Base-by-base conservation (phyloP, 257 asterid species). In the Voacanga thouarsii region DNA sequence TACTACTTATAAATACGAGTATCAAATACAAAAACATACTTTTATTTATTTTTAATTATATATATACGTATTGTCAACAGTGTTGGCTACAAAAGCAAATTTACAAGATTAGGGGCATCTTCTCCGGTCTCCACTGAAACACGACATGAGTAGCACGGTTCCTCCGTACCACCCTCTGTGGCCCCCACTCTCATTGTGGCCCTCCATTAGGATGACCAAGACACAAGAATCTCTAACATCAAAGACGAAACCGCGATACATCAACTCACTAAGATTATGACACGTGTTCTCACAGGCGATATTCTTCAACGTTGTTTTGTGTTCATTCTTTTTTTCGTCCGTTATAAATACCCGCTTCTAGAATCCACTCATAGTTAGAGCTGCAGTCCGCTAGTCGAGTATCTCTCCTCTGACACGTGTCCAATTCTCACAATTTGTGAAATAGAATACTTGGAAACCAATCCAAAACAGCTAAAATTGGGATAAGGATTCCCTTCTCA, bases 151-250 rank as follows among this genome's bases (percentile, higher is more conserved):
- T 33, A 30, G 39, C 74, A 67, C 51, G 61, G 53, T 37, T 37
- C 33, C 2, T 6, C 51, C 6, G 47, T 45, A 53, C 44, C 3
- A 33, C n/a, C 28, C 28, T 39, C 23, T 28, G 33, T 19, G n/a
- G 37, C 21, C 68, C 49, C 55, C 37, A 33, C 37, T 33, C 37
- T 33, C 2, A 33, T n/a, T n/a, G n/a, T 33, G 2, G 37, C 37
- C 2, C 10, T 12, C 47, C 6, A 1, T 44, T 49, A 51, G 75
- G 74, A 76, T 79, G 71, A 69, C 81, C 45, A 76, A 53, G 56
- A 44, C 64, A 57, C 63, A 60, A 74, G 80, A 77, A 76, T 83
- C 86, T 60, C 47, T 26, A 21, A 10, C 44, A n/a, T 56, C 26
- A 1, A 45, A 43, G 9, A 5, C 4, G 37, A 53, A 41, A 33